Conservation (phyloP, 768 basidiomycete genomes). For the Tylopilus vinaceipallidus region DNA sequence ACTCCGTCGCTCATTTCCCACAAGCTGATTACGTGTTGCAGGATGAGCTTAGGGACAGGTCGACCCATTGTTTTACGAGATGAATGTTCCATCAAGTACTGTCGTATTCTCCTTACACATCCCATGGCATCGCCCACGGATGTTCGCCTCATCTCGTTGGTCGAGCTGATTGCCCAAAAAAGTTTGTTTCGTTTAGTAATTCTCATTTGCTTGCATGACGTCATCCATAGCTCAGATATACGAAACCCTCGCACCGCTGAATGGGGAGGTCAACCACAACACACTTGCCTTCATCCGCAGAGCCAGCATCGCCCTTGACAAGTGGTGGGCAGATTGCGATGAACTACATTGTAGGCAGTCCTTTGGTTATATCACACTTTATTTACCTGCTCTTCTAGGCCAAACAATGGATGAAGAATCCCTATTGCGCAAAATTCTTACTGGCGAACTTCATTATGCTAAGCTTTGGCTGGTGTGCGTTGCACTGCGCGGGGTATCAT, state of each 20-base stretch:
- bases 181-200: constrained; percentile 47
- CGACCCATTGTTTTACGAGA: constrained; percentile 88
- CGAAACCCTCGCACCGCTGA: constrained; percentile 82
- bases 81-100: constrained; percentile 83
- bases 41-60: constrained; percentile 90
- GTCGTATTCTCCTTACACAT: constrained; percentile 76
- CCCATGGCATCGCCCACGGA: constrained; percentile 90
- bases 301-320: constrained; percentile 81
- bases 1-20: not conserved
- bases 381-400: constrained; percentile 39
- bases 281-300: constrained; percentile 86
- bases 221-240: constrained; percentile 77
- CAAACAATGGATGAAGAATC: constrained; percentile 83
- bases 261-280: constrained; percentile 82
- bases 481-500: constrained; percentile 84
- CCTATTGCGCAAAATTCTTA: constrained; percentile 82
- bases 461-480: constrained; percentile 95
- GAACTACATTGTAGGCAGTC: constrained; percentile 66
- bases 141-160: constrained; percentile 80
- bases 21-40: constrained; percentile 32
- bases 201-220: constrained; percentile 3
- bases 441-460: constrained; percentile 87
- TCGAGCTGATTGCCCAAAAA: constrained; percentile 89
- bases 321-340: constrained; percentile 90
- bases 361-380: not conserved